phyloP scores from a whole-genome alignment of 2,329 filamentous ascomycete genomes.

The Xylaria sp. region DNA sequence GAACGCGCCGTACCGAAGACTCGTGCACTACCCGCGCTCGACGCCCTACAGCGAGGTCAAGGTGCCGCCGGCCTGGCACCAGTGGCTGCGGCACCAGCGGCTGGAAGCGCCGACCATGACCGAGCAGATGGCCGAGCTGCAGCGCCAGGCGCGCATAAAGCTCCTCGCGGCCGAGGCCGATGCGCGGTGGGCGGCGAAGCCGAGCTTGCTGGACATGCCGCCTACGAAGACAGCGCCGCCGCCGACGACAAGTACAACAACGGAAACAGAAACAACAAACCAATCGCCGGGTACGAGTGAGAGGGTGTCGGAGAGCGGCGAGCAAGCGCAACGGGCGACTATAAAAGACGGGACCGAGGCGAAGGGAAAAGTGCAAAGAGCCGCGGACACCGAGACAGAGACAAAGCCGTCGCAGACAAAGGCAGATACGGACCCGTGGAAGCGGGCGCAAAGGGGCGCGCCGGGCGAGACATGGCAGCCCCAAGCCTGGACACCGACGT shows the following conservation, averaged over 20 bases:
- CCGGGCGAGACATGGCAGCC: conserved; percentile 77
- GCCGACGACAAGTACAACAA: background rate
- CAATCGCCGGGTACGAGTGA: background rate
- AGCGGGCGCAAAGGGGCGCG: conserved; percentile 59
- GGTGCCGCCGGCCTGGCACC: conserved; percentile 73
- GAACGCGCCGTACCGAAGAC: conserved; percentile 63
- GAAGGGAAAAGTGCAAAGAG: conserved; percentile 14
- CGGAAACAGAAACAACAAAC: background rate
- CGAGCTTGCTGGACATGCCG: conserved; percentile 52
- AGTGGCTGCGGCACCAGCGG: conserved; percentile 74
- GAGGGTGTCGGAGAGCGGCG: background rate
- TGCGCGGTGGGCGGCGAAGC: conserved; percentile 71
- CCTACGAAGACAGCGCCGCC: background rate
- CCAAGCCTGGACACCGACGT: conserved; percentile 68
- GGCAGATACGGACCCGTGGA: conserved; percentile 68
- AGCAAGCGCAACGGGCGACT: background rate
- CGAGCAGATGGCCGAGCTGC: conserved; percentile 67
- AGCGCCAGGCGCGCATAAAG: conserved; percentile 64
- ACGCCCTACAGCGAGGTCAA: conserved; percentile 66
- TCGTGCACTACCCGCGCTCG: conserved; percentile 67
- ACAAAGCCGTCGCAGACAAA: conserved; percentile 36
- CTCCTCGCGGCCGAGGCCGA: conserved; percentile 70
- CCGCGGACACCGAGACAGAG: background rate
- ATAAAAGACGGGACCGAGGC: background rate
- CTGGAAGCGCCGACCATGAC: conserved; percentile 63